These are phyloP conservation scores for Solanum hybrid DNA, from an alignment of 305 asterid genomes.

Conservation along the genomic window DNA sequence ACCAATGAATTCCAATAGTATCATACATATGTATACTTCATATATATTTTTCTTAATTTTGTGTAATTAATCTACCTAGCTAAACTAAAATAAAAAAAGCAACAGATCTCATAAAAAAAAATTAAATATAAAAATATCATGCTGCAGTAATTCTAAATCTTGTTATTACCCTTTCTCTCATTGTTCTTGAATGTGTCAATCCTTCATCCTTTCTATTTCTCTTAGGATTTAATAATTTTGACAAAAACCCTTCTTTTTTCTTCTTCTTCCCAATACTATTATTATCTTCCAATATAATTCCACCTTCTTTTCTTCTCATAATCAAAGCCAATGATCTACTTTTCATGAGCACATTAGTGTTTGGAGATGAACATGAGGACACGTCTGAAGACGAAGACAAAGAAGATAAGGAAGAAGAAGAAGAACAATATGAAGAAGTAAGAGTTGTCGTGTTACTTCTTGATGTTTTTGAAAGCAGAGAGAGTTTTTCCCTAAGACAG, in stretches of 20 bases:
- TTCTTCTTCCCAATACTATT: constrained; percentile 7
- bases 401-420: constrained; percentile 34
- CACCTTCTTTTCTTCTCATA: constrained; percentile 17
- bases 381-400: constrained; percentile 30
- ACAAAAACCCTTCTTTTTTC: constrained; percentile 45
- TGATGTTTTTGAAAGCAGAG: constrained; percentile 13
- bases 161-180: constrained; percentile 31
- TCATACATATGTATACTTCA: neutral
- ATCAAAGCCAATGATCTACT: constrained; percentile 47
- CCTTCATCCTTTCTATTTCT: constrained; percentile 12
- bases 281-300: neutral
- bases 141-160: constrained; percentile 4
- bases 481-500: constrained; percentile 57
- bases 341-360: constrained; percentile 30
- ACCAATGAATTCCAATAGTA: neutral
- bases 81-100: neutral
- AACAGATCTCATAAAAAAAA: neutral
- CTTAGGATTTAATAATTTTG: constrained; percentile 29
- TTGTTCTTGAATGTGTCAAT: constrained; percentile 34
- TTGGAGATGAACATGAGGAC: constrained; percentile 55
- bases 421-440: constrained; percentile 30
- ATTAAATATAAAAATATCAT: neutral
- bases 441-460: neutral
- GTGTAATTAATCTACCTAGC: neutral
- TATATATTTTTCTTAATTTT: neutral